Percentiles rank a stretch among this genome's conserved stretches.
phyloP scores from a whole-genome alignment of 495 filamentous ascomycete genomes.

The Chlorociboria aeruginascens region DNA sequence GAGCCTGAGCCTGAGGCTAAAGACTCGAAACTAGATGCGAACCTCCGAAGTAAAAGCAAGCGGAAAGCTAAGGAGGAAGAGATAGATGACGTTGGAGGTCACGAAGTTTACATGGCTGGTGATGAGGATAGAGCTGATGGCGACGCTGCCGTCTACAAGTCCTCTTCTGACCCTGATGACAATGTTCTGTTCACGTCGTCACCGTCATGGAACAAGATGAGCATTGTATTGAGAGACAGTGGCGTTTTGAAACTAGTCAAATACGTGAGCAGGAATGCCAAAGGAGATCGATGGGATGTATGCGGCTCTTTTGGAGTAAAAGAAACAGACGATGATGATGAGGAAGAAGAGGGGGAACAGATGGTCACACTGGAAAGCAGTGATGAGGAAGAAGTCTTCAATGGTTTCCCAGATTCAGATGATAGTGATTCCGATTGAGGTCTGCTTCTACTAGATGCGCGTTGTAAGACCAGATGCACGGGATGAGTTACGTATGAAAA shows the following conservation, averaged over 20 bases:
- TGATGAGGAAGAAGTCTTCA: constrained; percentile 20
- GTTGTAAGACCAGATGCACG: too few relatives aligned
- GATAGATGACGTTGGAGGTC: constrained; percentile 61
- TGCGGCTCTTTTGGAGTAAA: constrained; percentile 53
- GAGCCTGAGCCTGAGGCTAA: constrained; percentile 27
- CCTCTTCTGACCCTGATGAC: constrained; percentile 57
- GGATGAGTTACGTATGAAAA: too few relatives aligned
- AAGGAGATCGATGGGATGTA: constrained; percentile 90
- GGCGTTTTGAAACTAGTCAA: constrained; percentile 89
- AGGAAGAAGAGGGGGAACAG: constrained; percentile 20
- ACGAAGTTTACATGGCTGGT: constrained; percentile 86
- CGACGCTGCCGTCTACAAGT: constrained; percentile 80
- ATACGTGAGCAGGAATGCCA: constrained; percentile 73
- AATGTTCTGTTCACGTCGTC: constrained; percentile 84
- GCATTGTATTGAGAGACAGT: constrained; percentile 76
- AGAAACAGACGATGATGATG: constrained; percentile 24
- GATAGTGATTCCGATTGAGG: constrained; percentile 20
- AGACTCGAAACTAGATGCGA: constrained; percentile 9
- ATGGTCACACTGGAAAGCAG: constrained; percentile 7
- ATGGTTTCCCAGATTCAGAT: constrained; percentile 19
- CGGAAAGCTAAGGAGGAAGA: constrained; percentile 10
- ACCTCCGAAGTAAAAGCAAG: constrained; percentile 6
- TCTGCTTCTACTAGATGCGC: background rate
- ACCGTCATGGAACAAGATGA: constrained; percentile 80
- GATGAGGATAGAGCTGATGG: constrained; percentile 58